Evolutionary conservation across 2,329 filamentous ascomycete genomes (phyloP).

Genomic region (Tolypocladium paradoxum): DNA sequence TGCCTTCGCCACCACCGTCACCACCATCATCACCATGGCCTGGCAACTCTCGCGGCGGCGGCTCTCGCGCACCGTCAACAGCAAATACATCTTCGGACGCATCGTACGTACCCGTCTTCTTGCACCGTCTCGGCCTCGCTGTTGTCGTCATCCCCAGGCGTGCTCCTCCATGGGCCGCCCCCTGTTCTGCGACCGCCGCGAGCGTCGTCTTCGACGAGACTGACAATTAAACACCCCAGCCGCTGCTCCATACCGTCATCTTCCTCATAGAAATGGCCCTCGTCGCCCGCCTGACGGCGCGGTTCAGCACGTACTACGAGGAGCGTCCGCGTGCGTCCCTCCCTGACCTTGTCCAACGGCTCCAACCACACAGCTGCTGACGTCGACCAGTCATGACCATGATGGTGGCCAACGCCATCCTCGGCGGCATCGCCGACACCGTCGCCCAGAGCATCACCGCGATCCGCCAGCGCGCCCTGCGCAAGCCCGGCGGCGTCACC

Average conservation of each 20-base stretch:
- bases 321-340: conserved; percentile 61
- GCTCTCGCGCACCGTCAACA: conserved; percentile 50
- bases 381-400: conserved; percentile 71
- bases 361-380: background rate
- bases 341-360: background rate
- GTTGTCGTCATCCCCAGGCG: background rate
- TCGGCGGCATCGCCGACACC: conserved; percentile 92
- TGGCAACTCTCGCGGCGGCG: conserved; percentile 50
- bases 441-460: conserved; percentile 88
- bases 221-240: conserved; percentile 39
- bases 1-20: background rate
- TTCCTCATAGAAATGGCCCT: conserved; percentile 84
- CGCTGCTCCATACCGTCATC: conserved; percentile 73
- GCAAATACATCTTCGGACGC: conserved; percentile 61
- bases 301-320: conserved; percentile 92
- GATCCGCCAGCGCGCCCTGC: conserved; percentile 55
- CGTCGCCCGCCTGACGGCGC: conserved; percentile 67
- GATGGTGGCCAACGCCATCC: conserved; percentile 96
- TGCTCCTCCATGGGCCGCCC: background rate
- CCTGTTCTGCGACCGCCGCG: background rate
- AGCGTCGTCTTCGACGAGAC: background rate
- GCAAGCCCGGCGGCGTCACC: conserved; percentile 47
- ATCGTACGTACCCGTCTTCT: conserved; percentile 44
- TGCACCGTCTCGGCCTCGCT: background rate
- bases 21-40: conserved; percentile 29